Evolutionary conservation across 495 filamentous ascomycete species (phyloP).

Genomic region (Aspergillus leporis): DNA sequence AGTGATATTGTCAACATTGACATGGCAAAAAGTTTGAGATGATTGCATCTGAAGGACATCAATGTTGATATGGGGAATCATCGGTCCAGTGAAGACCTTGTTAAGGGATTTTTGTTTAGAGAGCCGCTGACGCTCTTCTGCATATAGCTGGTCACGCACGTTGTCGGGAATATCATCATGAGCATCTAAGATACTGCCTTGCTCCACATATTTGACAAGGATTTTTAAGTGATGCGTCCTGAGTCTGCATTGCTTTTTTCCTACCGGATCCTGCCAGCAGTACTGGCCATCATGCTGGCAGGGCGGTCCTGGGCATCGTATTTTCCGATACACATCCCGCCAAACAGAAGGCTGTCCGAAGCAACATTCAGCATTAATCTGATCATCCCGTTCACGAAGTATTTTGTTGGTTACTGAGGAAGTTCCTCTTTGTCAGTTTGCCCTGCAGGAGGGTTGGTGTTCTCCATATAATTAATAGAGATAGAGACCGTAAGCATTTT

Average conservation of each 20-base stretch:
- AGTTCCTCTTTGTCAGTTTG: constrained; percentile 4
- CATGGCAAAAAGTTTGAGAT: too few relatives aligned
- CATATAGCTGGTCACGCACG: too few relatives aligned
- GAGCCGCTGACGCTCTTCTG: too few relatives aligned
- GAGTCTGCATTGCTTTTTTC: too few relatives aligned
- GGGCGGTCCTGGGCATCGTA: constrained; percentile 24
- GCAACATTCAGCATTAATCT: constrained; percentile 5
- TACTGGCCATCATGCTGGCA: constrained; percentile 23
- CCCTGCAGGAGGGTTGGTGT: background rate
- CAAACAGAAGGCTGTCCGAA: constrained; percentile 17
- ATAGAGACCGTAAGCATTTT: constrained; percentile 9
- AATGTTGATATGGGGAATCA: background rate
- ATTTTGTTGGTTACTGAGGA: constrained; percentile 9
- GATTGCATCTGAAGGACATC: too few relatives aligned
- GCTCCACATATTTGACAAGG: too few relatives aligned
- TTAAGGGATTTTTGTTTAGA: background rate
- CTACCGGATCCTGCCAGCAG: constrained; percentile 32
- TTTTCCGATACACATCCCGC: constrained; percentile 30
- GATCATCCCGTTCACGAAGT: constrained; percentile 1
- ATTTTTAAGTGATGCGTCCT: too few relatives aligned
- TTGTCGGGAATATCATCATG: too few relatives aligned
- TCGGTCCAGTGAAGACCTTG: background rate
- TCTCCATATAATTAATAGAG: constrained; percentile 8
- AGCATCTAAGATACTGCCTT: too few relatives aligned
- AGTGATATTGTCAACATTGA: too few relatives aligned